Evolutionary conservation across 78 protist genomes (phyloP).

Genomic region (Trichosphaerium sp.): DNA sequence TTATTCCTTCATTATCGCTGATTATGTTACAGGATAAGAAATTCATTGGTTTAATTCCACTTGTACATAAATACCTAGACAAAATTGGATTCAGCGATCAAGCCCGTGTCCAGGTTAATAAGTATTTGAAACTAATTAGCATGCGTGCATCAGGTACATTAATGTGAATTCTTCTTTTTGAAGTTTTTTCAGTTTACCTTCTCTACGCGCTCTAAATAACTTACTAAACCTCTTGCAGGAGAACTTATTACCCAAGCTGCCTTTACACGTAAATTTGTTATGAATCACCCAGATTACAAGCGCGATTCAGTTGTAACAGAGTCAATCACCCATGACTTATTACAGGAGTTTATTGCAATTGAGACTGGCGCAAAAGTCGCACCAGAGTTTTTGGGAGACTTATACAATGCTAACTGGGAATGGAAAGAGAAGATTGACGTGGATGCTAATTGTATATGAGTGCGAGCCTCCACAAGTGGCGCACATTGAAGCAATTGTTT

Average conservation of each 20-base stretch:
- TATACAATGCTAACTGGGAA: not conserved
- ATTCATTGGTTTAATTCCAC: not conserved
- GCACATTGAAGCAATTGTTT: too few species aligned
- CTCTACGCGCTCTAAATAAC: too few species aligned
- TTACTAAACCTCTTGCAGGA: constrained; percentile 26
- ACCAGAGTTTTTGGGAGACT: constrained; percentile 7
- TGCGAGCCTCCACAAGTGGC: too few species aligned
- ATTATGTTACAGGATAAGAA: not conserved
- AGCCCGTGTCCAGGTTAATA: not conserved
- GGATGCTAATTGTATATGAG: too few species aligned
- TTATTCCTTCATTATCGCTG: not conserved
- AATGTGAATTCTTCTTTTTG: too few species aligned
- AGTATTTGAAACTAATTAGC: constrained; percentile 9
- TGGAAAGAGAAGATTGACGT: too few species aligned
- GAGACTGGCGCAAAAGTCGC: not conserved
- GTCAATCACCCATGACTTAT: constrained; percentile 54
- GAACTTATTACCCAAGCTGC: constrained; percentile 48
- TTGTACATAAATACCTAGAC: not conserved
- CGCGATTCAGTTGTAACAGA: constrained; percentile 61
- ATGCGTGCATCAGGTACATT: constrained; percentile 24
- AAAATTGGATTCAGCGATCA: not conserved
- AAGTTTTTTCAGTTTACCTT: too few species aligned
- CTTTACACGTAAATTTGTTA: constrained; percentile 53
- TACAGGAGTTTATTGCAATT: constrained; percentile 18
- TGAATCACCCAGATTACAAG: constrained; percentile 58